These are phyloP conservation scores for Naganishia sp. DNA, from an alignment of 1,284 basidiomycete species.

Conservation along the genomic window DNA sequence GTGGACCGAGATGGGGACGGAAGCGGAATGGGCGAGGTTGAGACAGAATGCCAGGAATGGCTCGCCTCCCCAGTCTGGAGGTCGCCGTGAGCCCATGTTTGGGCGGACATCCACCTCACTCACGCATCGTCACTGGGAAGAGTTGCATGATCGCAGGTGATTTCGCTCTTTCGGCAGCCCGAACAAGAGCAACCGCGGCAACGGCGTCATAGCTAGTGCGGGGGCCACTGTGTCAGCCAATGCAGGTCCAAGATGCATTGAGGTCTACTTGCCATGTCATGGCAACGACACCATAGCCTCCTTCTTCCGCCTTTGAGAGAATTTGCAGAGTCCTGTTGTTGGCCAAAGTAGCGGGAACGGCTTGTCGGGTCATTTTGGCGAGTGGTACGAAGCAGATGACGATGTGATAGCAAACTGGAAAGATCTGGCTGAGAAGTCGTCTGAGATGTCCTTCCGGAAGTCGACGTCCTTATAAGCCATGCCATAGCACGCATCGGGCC, in stretches of 20 bases:
- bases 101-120: neutral
- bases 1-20: constrained; percentile 55
- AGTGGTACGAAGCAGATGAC: neutral
- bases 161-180: constrained; percentile 47
- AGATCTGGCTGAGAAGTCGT: too few species aligned
- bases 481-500: too few species aligned
- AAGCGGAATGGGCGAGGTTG: constrained; percentile 46
- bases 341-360: constrained; percentile 38
- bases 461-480: too few species aligned
- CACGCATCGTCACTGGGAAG: constrained; percentile 47
- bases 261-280: constrained; percentile 24
- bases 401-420: too few species aligned
- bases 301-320: constrained; percentile 50
- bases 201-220: constrained; percentile 46
- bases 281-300: constrained; percentile 41
- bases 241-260: neutral
- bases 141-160: constrained; percentile 52
- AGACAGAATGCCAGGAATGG: constrained; percentile 28
- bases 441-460: too few species aligned
- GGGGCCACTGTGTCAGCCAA: neutral
- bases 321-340: constrained; percentile 52
- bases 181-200: constrained; percentile 48
- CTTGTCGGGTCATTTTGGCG: constrained; percentile 21
- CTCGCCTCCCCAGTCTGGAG: constrained; percentile 14
- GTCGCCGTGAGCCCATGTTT: neutral